Base-by-base conservation (phyloP, 2,329 filamentous ascomycete genomes). In the Fusarium coicis region DNA sequence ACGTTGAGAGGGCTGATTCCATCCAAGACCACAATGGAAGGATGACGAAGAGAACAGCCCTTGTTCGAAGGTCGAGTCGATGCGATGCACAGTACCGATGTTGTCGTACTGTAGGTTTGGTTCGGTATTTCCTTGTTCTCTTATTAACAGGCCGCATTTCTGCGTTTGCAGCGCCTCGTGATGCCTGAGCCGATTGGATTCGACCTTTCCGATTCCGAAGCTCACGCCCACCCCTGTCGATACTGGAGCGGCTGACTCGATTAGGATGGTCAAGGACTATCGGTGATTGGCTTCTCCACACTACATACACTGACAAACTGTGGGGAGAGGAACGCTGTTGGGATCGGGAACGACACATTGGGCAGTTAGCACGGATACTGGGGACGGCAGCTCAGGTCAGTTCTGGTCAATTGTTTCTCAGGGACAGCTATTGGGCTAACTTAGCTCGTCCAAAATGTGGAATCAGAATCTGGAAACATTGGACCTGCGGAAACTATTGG, bases 221-320 rank as follows among this genome's bases (percentile, higher is more conserved):
- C 39, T 19, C 59, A 68, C 57, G 36, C 70, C 61, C 73, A 32
- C 73, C 69, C 74, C 65, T 66, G 37, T 34, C 26, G 21, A 36
- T 16, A 42, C 39, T 56, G 49, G 40, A 43, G 47, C 63, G 61
- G 61, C 64, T 73, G 64, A 46, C 75, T 77, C 68, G 75, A 77
- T 76, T 68, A 58, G 54, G 65, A 56, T 53, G 53, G 26, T 53
- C 53, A 52, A 58, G 32, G 32, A 36, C 42, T 34, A 50, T 37
- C 58, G 43, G 43, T 77, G 73, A 78, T 78, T 77, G 76, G 76
- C 65, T 65, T 69, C 76, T 75, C 76, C 76, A 77, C 76, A 77
- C 74, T 74, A 40, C 39, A 69, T 74, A 40, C 39, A 69, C 68
- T 63, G 68, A 70, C 72, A 76, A 74, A 76, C 65, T 76, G 72